Base-by-base conservation (phyloP, 305 asterid genomes). In the Nicotiana rustica region DNA sequence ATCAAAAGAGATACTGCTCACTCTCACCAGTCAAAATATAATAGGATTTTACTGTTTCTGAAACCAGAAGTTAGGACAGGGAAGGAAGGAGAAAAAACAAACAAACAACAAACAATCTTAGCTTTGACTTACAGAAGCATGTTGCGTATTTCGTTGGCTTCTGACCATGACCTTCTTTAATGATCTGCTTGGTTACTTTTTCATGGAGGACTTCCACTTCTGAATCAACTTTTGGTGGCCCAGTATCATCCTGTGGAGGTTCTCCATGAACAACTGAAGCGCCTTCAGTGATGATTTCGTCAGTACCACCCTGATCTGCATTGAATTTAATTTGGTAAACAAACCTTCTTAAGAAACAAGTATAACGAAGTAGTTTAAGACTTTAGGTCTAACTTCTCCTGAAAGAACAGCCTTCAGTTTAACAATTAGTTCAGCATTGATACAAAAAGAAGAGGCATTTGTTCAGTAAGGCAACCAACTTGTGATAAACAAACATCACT, bases 101-200 rank as follows among this genome's bases (percentile, higher is more conserved):
- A 47, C 83, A 65, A 66, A 49, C 66, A 14, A 18, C 35, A 33
- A 49, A 80, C 35, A 13, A 38, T n/a, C 67, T 80, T 36, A 67
- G 61, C 67, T 49, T 35, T 14, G 62, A 89, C 97, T 92, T 92
- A 96, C 99, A 75, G 79, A 96, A 96, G 91, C 99, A 96, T 79
- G 98, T 96, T 17, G 99, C 94, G 85, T 94, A 94, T 85, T 95
- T 96, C 60, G 99, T 90, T 79, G 99, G 98, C 90, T 91, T 94
- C 89, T 91, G 96, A 81, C 97, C 99, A 84, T 91, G 95, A 68
- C 98, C 97, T 86, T 96, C 98, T 88, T 91, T 96, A 15, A 93
- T 85, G 77, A 93, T 88, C 85, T 94, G 98, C 92, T 93, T 96
- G 10, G 86, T 90, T 84, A 96, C 98, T 88, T 96, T 96, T 85